Percentiles rank a stretch among this genome's conserved stretches.
phyloP scores from a whole-genome alignment of 176 grass and related monocot genomes.

The Avena eriantha region DNA sequence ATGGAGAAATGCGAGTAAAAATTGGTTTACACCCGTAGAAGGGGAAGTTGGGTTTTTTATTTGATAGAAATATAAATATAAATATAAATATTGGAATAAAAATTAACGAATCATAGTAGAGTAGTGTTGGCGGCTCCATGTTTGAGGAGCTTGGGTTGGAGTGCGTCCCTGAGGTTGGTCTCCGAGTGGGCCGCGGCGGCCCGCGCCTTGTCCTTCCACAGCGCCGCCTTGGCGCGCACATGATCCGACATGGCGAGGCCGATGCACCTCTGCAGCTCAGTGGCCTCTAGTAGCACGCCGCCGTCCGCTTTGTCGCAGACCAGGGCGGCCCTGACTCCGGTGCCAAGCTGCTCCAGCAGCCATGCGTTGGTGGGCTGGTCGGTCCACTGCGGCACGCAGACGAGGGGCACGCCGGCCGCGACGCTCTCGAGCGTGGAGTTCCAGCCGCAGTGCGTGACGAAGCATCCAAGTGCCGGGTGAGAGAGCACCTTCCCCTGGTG shows the following conservation, averaged over 20 bases:
- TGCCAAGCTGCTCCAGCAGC: slow-evolving; percentile 34
- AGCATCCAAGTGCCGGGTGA: slow-evolving; percentile 71
- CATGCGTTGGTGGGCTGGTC: too few species aligned
- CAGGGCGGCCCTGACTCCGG: slow-evolving; percentile 57
- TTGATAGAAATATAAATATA: too few species aligned
- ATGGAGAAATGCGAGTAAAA: too few species aligned
- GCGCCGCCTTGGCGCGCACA: slow-evolving; percentile 48
- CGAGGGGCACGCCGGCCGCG: slow-evolving; percentile 56
- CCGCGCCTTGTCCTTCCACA: slow-evolving; percentile 55
- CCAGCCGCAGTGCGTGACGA: slow-evolving; percentile 93
- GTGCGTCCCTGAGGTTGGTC: too few species aligned
- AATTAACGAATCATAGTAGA: too few species aligned
- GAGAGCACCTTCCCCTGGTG: slow-evolving; percentile 65
- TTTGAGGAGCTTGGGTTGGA: too few species aligned
- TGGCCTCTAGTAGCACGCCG: slow-evolving; percentile 50
- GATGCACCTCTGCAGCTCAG: slow-evolving; percentile 60
- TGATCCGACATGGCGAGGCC: slow-evolving; percentile 42
- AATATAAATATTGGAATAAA: too few species aligned
- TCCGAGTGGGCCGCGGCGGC: too few species aligned
- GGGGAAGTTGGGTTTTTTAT: too few species aligned
- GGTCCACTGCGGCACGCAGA: neutral
- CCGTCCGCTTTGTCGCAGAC: slow-evolving; percentile 44
- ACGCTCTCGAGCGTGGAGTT: slow-evolving; percentile 81
- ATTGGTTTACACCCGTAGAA: too few species aligned
- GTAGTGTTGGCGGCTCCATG: too few species aligned